Evolutionary conservation across 2,329 filamentous ascomycete species (phyloP), one percentile per base, ranked within the genome.

Genomic region (Leptosphaerulina australis): DNA sequence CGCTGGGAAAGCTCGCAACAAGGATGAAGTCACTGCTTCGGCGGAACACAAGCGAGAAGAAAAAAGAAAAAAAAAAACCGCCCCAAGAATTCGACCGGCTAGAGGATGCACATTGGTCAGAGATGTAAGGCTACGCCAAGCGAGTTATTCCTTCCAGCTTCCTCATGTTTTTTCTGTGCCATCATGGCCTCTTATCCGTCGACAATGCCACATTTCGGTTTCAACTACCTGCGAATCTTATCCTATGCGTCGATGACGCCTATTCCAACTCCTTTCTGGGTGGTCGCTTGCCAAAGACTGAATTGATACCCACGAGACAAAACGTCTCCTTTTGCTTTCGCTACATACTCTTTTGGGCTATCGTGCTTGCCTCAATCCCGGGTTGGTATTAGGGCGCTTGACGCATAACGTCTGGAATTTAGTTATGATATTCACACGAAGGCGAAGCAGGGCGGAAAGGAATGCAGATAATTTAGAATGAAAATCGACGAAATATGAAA

Each of bases 21-120:
- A 58, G 61, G 37, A 62, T 72, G 62, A 71, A 64, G 55, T 61
- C 63, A 21, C 55, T 71, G 25, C 57, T 70, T 1, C 50, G 63
- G 24, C 66, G 61, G 49, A 60, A 59, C 26, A 58, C 59, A 10
- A 48, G 48, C 18, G 57, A 58, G 18, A 62, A 66, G 43, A 63
- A 66, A 51, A 64, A 63, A 22, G 57, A 66, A 40, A 68, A 64
- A 46, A 62, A 58, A 41, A 59, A 56, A 33, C 25, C 31, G 1
- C 33, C 62, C 8, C 53, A 63, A 12, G 66, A 71, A 17, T 50
- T 71, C 3, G 66, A 67, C 24, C 61, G 63, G 11, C 55, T 69
- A 33, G 70, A 71, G 34, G 63, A 66, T 17, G 53, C 65, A 4
- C 70, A 73, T 45, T 73, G 70, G 70, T 68, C 70, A 7, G 70